A percentile compares a stretch with the other conserved stretches of the same genome.
Conservation (phyloP, 768 basidiomycete species). For the Podaxis mareebaensis region DNA sequence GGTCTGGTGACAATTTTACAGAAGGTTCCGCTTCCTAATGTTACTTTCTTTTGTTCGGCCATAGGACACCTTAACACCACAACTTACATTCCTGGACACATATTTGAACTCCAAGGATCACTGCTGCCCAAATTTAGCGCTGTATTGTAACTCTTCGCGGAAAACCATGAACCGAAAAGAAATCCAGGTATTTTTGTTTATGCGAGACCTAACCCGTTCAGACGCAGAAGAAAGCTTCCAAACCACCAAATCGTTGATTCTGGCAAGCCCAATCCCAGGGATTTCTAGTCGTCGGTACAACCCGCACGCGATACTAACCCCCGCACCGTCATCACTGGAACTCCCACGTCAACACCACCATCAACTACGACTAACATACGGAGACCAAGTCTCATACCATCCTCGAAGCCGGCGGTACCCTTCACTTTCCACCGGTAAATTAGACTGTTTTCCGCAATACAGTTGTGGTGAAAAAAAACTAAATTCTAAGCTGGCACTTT, state of each 20-base stretch:
- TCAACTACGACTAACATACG: background rate
- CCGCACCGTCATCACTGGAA: background rate
- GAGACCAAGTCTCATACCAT: background rate
- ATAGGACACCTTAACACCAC: background rate
- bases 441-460: background rate
- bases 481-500: background rate
- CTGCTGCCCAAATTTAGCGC: background rate
- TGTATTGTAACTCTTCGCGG: background rate
- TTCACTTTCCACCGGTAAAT: background rate
- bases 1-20: background rate
- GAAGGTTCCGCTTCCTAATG: background rate
- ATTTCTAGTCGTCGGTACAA: background rate
- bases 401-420: background rate
- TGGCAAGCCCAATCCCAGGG: background rate
- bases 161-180: background rate
- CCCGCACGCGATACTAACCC: background rate
- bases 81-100: background rate
- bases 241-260: background rate
- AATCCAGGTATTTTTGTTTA: background rate
- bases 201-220: background rate
- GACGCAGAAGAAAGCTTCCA: background rate
- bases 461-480: background rate
- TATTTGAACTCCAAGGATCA: background rate
- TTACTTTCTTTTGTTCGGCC: background rate
- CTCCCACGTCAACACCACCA: background rate